Percentiles rank a stretch among this genome's conserved stretches.
Evolutionary conservation across 306 rosid genomes (phyloP).

Genomic region (Crotalaria pallida): DNA sequence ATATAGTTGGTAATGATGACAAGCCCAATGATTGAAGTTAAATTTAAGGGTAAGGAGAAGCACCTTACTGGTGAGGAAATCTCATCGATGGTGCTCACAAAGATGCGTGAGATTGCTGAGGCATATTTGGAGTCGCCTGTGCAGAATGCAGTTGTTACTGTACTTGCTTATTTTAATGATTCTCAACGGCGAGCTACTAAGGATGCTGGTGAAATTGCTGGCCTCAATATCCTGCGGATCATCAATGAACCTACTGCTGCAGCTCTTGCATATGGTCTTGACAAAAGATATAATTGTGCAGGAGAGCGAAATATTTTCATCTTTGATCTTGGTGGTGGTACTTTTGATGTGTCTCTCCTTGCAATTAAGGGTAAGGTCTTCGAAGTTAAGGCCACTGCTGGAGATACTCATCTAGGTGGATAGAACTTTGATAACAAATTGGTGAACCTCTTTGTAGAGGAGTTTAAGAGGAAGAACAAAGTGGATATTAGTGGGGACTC

Average conservation of each 20-base stretch:
- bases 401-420: constrained; percentile 4
- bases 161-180: constrained; percentile 57
- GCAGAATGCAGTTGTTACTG: constrained; percentile 40
- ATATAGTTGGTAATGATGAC: constrained; percentile 13
- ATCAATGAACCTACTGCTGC: constrained; percentile 20
- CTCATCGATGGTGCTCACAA: constrained; percentile 29
- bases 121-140: constrained; percentile 31
- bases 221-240: constrained; percentile 9
- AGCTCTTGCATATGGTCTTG: constrained; percentile 18
- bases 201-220: constrained; percentile 15
- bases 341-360: constrained; percentile 16
- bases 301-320: background rate
- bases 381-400: constrained; percentile 2
- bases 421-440: background rate
- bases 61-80: constrained; percentile 31
- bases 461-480: constrained; percentile 6
- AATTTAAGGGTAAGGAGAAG: constrained; percentile 36
- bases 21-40: constrained; percentile 42
- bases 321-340: constrained; percentile 11
- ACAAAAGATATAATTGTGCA: background rate
- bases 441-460: background rate
- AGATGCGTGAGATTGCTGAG: constrained; percentile 59
- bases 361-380: background rate
- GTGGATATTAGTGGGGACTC: constrained; percentile 24
- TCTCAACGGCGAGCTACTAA: background rate